phyloP scores from a whole-genome alignment of 2,329 filamentous ascomycete species.

The Immersiporthe knoxdaviesiana region DNA sequence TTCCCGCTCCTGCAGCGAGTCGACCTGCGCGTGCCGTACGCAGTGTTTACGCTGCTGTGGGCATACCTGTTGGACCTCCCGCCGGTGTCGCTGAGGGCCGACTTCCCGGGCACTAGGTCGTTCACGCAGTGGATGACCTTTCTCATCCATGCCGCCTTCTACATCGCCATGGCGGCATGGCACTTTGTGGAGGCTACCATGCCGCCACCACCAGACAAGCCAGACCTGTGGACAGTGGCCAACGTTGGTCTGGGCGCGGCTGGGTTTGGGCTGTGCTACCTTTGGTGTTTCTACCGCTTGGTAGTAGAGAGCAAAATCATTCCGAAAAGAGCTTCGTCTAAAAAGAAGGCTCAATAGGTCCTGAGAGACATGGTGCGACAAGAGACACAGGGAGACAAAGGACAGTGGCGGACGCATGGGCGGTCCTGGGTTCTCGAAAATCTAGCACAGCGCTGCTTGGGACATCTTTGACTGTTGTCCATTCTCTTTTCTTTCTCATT shows the following conservation, averaged over 20 bases:
- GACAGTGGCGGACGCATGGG: background rate
- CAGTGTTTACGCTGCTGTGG: constrained; percentile 84
- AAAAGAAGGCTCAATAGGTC: constrained; percentile 45
- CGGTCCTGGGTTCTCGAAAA: constrained; percentile 6
- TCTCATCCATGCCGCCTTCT: constrained; percentile 75
- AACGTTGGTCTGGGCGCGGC: constrained; percentile 86
- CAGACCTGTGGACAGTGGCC: constrained; percentile 90
- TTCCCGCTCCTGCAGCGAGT: constrained; percentile 88
- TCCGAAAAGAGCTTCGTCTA: constrained; percentile 34
- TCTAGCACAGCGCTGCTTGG: constrained; percentile 22
- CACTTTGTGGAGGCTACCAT: constrained; percentile 75
- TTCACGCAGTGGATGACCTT: constrained; percentile 62
- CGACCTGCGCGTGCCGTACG: constrained; percentile 81
- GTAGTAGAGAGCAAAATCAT: constrained; percentile 61
- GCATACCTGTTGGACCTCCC: constrained; percentile 87
- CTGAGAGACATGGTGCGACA: background rate
- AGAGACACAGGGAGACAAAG: background rate
- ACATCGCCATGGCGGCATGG: constrained; percentile 78
- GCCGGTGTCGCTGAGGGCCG: constrained; percentile 72
- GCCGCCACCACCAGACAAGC: constrained; percentile 72
- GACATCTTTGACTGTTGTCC: constrained; percentile 14
- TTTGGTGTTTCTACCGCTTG: constrained; percentile 84
- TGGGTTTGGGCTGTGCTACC: constrained; percentile 84
- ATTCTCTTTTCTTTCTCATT: background rate
- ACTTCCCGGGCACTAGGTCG: constrained; percentile 55